Base-by-base conservation (phyloP, 2,329 filamentous ascomycete genomes). In the Septoria petroselini region DNA sequence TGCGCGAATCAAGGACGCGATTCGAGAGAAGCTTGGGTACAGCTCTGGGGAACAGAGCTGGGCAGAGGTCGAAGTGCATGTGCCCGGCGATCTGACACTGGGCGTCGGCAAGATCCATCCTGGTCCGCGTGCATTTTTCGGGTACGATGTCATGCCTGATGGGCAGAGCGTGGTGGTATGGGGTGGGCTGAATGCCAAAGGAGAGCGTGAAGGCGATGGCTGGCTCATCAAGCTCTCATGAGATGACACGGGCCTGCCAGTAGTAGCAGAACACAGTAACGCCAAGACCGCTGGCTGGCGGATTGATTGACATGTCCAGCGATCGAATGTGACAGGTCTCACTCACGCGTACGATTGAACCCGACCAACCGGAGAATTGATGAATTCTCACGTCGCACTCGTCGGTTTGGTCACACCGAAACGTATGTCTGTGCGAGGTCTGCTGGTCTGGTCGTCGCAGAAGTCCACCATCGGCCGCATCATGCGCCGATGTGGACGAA, bases 1-100 rank as follows among this genome's bases (percentile, higher is more conserved):
- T n/a, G 70, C 72, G 1, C 68, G 68, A 45, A 68, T 73, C 55
- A 75, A 75, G 51, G 71, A 75, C 49, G 62, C 63, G 0, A 72
- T 73, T 29, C 62, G 71, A 4, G 63, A 64, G 31, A 68, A 67
- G 23, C 53, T 74, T 8, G 72, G 72, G 3, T 66, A 65, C 7
- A 67, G 72, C 27, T 68, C 63, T 5, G 71, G 72, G 4, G 62
- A 65, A n/a, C 62, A 68, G 19, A 67, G 63, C 19, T 74, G 71
- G 71, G 68, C 66, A 0, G 71, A 74, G 46, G 68, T 70, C 4
- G 69, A 71, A 25, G 64, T 74, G 4, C 59, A 66, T 43, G 56
- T 67, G 31, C 70, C 68, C 1, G 57, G 59, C 3, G 58, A 62
- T 34, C 51, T 71, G 9, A 53, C 65, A 25, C 64, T 63, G 7